Evolutionary conservation across 2,329 filamentous ascomycete species (phyloP).

Genomic region (Ophiostoma australiae): DNA sequence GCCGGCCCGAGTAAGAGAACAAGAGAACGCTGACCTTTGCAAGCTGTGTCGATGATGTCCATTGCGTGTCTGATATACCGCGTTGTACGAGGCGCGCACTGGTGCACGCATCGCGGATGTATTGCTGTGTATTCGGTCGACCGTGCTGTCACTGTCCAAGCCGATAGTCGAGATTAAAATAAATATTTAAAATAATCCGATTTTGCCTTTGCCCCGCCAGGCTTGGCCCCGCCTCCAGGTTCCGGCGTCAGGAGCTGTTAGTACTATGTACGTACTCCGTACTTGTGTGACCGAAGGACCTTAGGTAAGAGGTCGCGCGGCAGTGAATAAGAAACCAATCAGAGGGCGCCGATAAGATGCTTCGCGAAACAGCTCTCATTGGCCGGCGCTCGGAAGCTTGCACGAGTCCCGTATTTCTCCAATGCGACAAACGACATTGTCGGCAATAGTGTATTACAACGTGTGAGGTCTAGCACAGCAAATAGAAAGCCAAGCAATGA

Average conservation of each 20-base stretch:
- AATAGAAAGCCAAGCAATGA: background rate
- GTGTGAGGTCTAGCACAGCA: background rate
- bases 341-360: constrained; percentile 24
- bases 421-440: background rate
- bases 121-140: background rate
- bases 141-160: too few relatives aligned
- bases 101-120: background rate
- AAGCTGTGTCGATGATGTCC: background rate
- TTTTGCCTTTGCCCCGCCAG: constrained; percentile 9
- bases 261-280: too few relatives aligned
- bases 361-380: constrained; percentile 21
- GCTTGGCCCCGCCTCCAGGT: constrained; percentile 18
- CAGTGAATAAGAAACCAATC: constrained; percentile 26
- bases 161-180: background rate
- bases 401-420: background rate
- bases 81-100: background rate
- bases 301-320: constrained; percentile 25
- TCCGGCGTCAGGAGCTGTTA: too few relatives aligned
- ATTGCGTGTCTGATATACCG: background rate
- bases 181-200: background rate
- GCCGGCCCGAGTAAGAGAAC: background rate
- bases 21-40: background rate
- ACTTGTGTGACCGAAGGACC: background rate
- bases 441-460: constrained; percentile 3
- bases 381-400: constrained; percentile 8